phyloP scores from a whole-genome alignment of 768 basidiomycete species.

The Boletus subparvulus region DNA sequence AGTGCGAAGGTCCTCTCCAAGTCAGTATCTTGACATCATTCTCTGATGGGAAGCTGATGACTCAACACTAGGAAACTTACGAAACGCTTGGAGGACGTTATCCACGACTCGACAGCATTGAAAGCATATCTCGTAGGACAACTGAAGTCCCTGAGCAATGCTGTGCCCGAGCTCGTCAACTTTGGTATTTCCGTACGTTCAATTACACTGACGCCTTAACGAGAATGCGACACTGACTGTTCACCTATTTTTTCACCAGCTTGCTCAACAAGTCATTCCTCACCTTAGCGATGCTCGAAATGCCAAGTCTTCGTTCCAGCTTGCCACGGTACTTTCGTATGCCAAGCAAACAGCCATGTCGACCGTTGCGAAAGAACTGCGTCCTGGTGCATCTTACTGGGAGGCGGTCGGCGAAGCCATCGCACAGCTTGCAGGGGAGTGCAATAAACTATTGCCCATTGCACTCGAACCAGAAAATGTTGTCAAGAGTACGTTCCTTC shows the following conservation, averaged over 20 bases:
- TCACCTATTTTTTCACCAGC: conserved; percentile 40
- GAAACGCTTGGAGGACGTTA: conserved; percentile 80
- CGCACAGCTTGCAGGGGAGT: conserved; percentile 66
- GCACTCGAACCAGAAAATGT: conserved; percentile 76
- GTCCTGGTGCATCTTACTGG: conserved; percentile 71
- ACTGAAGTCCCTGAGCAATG: conserved; percentile 67
- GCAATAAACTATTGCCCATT: conserved; percentile 65
- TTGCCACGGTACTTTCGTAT: conserved; percentile 66
- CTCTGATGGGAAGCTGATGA: neutral
- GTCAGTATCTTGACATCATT: conserved; percentile 40
- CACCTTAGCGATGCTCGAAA: conserved; percentile 81
- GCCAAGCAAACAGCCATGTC: conserved; percentile 72
- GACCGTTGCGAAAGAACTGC: conserved; percentile 66
- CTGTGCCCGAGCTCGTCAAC: conserved; percentile 80
- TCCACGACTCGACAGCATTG: conserved; percentile 67
- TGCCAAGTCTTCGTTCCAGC: conserved; percentile 75
- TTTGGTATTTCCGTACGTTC: conserved; percentile 81
- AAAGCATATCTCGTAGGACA: conserved; percentile 69
- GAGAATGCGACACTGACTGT: neutral
- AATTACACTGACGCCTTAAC: neutral
- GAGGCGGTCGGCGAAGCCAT: conserved; percentile 73
- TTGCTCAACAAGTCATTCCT: conserved; percentile 86
- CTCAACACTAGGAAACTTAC: conserved; percentile 74
- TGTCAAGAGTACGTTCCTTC: conserved; percentile 60
- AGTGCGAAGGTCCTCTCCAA: conserved; percentile 76